Percentiles rank a stretch among this genome's conserved stretches.
phyloP scores from a whole-genome alignment of 192 early-diverging fungal species.

The Umbelopsis sp. region DNA sequence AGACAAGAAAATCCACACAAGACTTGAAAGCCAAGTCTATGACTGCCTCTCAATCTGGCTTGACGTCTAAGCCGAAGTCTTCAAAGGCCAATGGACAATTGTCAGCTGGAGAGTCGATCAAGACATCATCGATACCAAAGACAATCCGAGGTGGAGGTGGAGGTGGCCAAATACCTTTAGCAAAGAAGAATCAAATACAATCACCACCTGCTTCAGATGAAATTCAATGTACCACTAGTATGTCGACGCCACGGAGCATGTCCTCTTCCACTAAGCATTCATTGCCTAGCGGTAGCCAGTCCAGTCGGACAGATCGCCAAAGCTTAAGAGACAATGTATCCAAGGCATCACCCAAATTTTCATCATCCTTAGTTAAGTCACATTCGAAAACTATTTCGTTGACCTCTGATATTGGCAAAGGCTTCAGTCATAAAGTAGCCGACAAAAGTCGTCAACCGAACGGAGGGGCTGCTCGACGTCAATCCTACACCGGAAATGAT shows the following conservation, averaged over 20 bases:
- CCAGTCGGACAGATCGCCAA: not conserved
- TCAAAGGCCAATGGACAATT: not conserved
- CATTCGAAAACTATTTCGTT: not conserved
- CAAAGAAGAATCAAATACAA: not conserved
- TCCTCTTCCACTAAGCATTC: not conserved
- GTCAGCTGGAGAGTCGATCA: not conserved
- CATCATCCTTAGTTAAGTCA: not conserved
- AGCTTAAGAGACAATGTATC: not conserved
- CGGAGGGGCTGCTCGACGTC: not conserved
- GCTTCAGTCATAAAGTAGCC: not conserved
- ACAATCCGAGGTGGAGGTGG: constrained; percentile 26
- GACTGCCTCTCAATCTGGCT: not conserved
- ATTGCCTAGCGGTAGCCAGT: not conserved
- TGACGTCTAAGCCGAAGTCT: not conserved
- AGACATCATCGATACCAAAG: constrained; percentile 7
- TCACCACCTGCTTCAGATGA: not conserved
- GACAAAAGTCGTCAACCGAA: not conserved
- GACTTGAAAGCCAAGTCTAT: not conserved
- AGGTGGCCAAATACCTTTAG: constrained; percentile 7
- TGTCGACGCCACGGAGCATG: not conserved
- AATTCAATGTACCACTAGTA: constrained; percentile 7
- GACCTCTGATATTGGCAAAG: not conserved
- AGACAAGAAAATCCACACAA: not conserved
- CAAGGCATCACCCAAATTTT: not conserved
- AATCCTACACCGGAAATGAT: not conserved